Base-by-base conservation (phyloP, 164 flowering plant species). In the Liquidambar formosana region DNA sequence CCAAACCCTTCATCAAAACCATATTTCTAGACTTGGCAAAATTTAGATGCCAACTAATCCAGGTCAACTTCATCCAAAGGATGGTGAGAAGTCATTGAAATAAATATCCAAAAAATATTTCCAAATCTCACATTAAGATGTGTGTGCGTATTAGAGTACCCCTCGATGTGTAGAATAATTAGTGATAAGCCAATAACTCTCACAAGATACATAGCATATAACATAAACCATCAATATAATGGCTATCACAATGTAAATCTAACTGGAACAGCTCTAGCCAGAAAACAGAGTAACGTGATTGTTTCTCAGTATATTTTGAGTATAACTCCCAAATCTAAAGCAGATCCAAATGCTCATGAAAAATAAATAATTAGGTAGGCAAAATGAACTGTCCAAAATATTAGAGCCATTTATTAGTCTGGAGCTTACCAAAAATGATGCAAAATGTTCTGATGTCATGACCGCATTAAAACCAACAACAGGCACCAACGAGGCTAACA, bases 401-500 rank as follows among this genome's bases (percentile, higher is more conserved):
- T 48, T 58, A 25, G 28, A 63, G 23, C 43, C 38, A 28, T 33
- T 26, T 57, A 38, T 33, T 28, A 27, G 41, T 21, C 41, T 43
- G 28, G 11, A 59, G 71, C 94, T 83, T 62, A 96, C 99, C 93
- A 96, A 70, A 83, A 96, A 96, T 61, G 99, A 96, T 11, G 94
- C 99, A 89, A 96, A 96, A 84, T 96, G 98, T 69, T 96, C 99
- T 1, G 99, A 96, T 67, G 99, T 96, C 95, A 96, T 84, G 65
- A 96, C 97, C 23, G 99, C 99, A 84, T 96, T 96, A 66, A 96
- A 96, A 44, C 99, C 99, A 68, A 96, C 99, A 63, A 96, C 97
- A 72, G 99, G 99, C 58, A 96, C 99, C 84, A 96, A 76, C 25
- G 99, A 76, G 33, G 99, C 98, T 49, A 93, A 76, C 72, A 96